Percentiles rank a stretch among this genome's conserved stretches.
Evolutionary conservation across 345 rosid species (phyloP).

Genomic region (Sonneratia alba): DNA sequence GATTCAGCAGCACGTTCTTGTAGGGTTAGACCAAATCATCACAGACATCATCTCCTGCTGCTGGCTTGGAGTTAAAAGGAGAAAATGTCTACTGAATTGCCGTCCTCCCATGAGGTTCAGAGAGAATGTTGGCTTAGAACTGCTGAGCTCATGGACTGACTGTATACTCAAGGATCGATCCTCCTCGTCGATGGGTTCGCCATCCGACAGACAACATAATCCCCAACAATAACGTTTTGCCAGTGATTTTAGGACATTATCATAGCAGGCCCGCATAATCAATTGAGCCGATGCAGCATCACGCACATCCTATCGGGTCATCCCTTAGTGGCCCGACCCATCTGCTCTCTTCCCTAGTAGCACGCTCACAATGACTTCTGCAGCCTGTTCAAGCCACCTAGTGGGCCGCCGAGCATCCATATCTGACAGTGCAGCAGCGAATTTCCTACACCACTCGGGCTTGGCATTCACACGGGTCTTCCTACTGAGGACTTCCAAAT

Average conservation of each 20-base stretch:
- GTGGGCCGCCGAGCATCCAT: conserved; percentile 77
- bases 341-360: conserved; percentile 40
- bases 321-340: conserved; percentile 30
- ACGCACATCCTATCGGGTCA: conserved; percentile 84
- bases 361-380: conserved; percentile 62
- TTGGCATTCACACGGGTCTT: conserved; percentile 28
- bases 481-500: conserved; percentile 12
- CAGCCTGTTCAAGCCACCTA: conserved; percentile 68
- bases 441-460: conserved; percentile 24
- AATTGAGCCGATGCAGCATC: conserved; percentile 82
- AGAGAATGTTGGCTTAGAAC: neutral
- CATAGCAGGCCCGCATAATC: conserved; percentile 83
- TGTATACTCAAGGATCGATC: conserved; percentile 53
- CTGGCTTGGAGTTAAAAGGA: conserved; percentile 8
- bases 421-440: conserved; percentile 32
- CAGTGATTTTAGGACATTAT: conserved; percentile 75
- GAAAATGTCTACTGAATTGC: conserved; percentile 13
- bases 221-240: conserved; percentile 60
- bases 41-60: conserved; percentile 43
- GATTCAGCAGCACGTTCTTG: conserved; percentile 36
- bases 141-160: conserved; percentile 35
- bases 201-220: conserved; percentile 39
- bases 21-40: conserved; percentile 44
- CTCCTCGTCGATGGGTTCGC: conserved; percentile 45
- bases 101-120: neutral